Percentiles rank a stretch among this genome's conserved stretches.
Evolutionary conservation across 1,284 basidiomycete species (phyloP).

Genomic region (Puccinia triticina): DNA sequence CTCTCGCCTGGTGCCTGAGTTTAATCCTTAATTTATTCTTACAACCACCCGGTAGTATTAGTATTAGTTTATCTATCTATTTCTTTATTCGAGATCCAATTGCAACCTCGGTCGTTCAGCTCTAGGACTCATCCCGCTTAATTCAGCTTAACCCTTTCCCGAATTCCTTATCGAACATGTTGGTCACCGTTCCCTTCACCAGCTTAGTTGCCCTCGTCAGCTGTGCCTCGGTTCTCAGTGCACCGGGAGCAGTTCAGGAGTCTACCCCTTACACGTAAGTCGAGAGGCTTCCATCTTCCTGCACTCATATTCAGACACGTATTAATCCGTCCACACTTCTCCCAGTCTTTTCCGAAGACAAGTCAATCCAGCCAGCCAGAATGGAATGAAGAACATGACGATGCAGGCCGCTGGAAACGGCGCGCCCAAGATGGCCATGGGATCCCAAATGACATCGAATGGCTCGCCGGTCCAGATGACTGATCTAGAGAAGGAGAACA

Average conservation of each 20-base stretch:
- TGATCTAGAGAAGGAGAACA: slow-evolving; percentile 13
- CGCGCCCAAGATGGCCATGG: not conserved
- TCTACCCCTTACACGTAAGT: not conserved
- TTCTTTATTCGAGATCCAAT: not conserved
- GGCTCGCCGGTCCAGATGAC: not conserved
- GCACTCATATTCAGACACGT: too few relatives aligned
- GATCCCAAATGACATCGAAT: not conserved
- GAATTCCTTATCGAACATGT: not conserved
- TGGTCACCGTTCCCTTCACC: slow-evolving; percentile 18
- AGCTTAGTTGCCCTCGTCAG: slow-evolving; percentile 16
- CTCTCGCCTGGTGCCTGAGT: slow-evolving; percentile 27
- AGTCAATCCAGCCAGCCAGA: not conserved
- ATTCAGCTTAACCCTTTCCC: not conserved
- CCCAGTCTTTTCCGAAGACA: slow-evolving; percentile 5
- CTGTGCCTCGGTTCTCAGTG: slow-evolving; percentile 11
- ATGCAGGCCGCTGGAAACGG: not conserved
- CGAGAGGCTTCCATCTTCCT: not conserved
- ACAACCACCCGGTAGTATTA: not conserved
- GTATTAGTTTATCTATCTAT: not conserved
- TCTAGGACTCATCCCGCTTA: not conserved
- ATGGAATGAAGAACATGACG: not conserved
- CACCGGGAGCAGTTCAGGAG: not conserved
- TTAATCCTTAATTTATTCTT: not conserved
- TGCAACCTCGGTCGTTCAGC: not conserved
- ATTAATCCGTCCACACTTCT: not conserved